Evolutionary conservation across 176 grass and related monocot genomes (phyloP).

Genomic region (Stipa capillata): DNA sequence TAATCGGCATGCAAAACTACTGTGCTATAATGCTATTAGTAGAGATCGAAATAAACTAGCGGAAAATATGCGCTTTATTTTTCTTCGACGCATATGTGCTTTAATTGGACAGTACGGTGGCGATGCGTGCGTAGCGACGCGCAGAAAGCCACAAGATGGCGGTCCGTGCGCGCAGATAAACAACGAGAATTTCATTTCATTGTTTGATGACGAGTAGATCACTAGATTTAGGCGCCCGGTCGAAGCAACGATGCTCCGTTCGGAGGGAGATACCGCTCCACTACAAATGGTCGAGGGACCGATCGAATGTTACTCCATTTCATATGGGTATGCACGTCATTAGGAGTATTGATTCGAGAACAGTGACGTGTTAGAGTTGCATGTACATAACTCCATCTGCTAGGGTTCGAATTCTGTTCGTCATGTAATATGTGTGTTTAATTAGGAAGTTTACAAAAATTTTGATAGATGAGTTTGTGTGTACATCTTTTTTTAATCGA

Average conservation of each 20-base stretch:
- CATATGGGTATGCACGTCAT: not conserved
- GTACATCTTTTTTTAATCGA: no score
- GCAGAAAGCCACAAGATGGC: not conserved
- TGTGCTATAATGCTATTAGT: conserved; percentile 7
- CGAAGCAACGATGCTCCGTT: not conserved
- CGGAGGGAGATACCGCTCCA: not conserved
- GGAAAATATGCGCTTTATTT: no score
- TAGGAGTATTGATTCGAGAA: no score
- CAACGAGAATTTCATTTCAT: not conserved
- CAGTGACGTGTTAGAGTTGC: no score
- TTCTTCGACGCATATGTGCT: conserved; percentile 3
- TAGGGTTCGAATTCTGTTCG: no score
- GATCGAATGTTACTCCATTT: not conserved
- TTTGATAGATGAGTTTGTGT: no score
- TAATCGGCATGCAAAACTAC: conserved; percentile 11
- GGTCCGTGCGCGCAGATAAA: not conserved
- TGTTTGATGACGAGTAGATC: not conserved
- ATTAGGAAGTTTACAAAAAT: no score
- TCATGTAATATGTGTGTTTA: no score
- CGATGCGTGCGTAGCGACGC: no score
- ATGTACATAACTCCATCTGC: no score
- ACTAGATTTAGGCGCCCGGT: no score
- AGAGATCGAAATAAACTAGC: not conserved
- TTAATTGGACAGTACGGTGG: no score
- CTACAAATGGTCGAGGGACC: not conserved